Base-by-base conservation (phyloP, 2,329 filamentous ascomycete species). In the Fusarium sp. region DNA sequence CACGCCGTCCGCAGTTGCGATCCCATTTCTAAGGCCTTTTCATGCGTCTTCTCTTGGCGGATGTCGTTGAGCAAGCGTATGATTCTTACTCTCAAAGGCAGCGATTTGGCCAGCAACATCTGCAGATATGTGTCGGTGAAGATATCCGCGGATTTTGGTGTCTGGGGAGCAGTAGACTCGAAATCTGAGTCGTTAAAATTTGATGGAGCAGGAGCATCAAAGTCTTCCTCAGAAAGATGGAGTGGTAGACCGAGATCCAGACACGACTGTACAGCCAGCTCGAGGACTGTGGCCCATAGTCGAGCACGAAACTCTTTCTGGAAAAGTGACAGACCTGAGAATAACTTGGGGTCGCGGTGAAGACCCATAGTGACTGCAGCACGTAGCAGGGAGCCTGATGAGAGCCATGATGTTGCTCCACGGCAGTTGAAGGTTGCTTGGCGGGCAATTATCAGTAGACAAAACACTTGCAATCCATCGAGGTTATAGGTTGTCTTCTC, bases 291-390 rank as follows among this genome's bases (percentile, higher is more conserved):
- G 12, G 63, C 46, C 72, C 72, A 74, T n/a, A 74, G 41, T 11
- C 72, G 70, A 33, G 63, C 57, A 6, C 72, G 67, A 15, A 72
- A 46, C 41, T 74, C 72, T 12, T 47, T 63, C 6, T 74, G 67
- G 28, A 64, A 61, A 23, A 72, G 65, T 1, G 71, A 65, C 3
- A 74, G 40, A 0, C 63, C 64, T 4, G 63, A 50, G 23, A 75
- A 74, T 26, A 74, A 20, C 36, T 59, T 64, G 6, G 72, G 59
- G 18, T 75, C 62, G 2, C 72, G 70, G 20, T 74, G 72, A 15
- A 74, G 63, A 3, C 72, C 72, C 72, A 74, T 75, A 23, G 72
- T 74, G 30, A 75, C 65, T 30, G 72, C 72, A 46, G 65, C 69
- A 13, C 72, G 72, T 3, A 74, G 28, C 10, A 75, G 52, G 11